Base-by-base conservation (phyloP, 106 monocot genomes). In the Dactylorhiza incarnata region DNA sequence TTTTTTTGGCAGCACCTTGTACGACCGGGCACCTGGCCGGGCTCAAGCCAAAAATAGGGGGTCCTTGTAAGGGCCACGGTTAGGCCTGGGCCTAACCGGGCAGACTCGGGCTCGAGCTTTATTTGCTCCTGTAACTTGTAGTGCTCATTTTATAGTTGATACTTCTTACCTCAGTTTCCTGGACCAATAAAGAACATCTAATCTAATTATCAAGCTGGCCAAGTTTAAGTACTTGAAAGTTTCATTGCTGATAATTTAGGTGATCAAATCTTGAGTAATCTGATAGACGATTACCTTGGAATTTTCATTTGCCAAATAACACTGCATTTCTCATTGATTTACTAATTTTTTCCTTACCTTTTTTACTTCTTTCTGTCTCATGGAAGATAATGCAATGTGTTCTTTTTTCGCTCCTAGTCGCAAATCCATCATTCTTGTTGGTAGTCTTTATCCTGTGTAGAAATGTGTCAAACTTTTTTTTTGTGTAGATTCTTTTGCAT, bases 401-500 rank as follows among this genome's bases (percentile, higher is more conserved):
- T 58, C 19, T 16, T 58, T 19, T 58, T 58, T 58, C n/a, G n/a
- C 19, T 58, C 19, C 16, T 58, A 58, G 37, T 65, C 0, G 10
- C 29, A 65, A 11, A 29, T 10, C 29, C 29, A 11, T 24, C 26
- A 4, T 26, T 65, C 65, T 65, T 65, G 26, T 26, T 19, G 24
- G 24, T 11, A 65, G 29, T 9, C 29, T 65, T 12, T 65, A 3
- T 13, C 4, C 3, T 65, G 6, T 29, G 22, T 54, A 13, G 11
- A 59, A 20, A 20, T 22, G 15, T 45, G 45, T 16, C 7, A 5
- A 47, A 70, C 65, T 25, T 45, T 62, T 46, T 26, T 78, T 73
- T 52, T 75, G 12, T 24, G 25, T 80, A 97, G 97, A 97, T 85
- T 97, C 97, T 15, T 97, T 87, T 94, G 86, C 81, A n/a, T 94